phyloP scores from a whole-genome alignment of 441 rosid species.

The Erodium moschatum region DNA sequence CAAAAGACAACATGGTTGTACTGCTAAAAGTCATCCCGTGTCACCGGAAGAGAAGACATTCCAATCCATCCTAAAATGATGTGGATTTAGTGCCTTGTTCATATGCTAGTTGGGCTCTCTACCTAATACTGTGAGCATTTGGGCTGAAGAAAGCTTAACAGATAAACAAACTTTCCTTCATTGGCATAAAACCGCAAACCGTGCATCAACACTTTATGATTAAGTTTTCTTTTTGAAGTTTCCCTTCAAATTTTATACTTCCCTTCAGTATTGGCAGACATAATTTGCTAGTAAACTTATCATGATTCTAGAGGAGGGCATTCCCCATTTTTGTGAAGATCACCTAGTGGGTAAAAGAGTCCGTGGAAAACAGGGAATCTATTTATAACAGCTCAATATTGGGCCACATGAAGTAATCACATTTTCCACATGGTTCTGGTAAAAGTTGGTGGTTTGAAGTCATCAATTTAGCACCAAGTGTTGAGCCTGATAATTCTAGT shows the following conservation, averaged over 20 bases:
- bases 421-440: neutral
- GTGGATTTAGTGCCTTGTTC: no score
- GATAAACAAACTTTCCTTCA: neutral
- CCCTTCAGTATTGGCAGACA: neutral
- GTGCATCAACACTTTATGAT: neutral
- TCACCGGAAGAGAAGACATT: no score
- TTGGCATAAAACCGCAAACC: neutral
- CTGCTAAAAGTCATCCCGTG: no score
- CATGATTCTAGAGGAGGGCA: neutral
- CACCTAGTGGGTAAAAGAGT: neutral
- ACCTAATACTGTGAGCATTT: no score
- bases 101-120: no score
- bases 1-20: no score
- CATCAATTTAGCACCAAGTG: neutral
- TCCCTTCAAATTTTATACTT: neutral
- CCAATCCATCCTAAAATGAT: no score
- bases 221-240: neutral
- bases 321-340: neutral
- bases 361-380: neutral
- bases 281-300: neutral
- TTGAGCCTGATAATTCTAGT: neutral
- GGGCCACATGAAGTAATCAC: neutral
- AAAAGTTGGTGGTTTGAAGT: neutral
- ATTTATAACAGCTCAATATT: slow-evolving; percentile 7
- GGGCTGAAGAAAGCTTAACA: no score